These are phyloP conservation scores for Aegle marmelos DNA, from an alignment of 345 rosid genomes.

Conservation along the genomic window DNA sequence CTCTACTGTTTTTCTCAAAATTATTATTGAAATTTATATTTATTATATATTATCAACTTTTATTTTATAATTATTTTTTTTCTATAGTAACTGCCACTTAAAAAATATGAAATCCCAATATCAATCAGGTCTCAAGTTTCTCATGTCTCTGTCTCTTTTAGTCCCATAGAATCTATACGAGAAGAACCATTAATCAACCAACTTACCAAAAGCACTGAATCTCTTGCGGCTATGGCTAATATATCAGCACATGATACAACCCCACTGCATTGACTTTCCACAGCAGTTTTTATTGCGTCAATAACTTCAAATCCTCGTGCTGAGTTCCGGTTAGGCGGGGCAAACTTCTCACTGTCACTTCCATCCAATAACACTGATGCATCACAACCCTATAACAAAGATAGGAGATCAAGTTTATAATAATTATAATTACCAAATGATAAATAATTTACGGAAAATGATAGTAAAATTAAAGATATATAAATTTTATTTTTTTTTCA, in stretches of 20 bases:
- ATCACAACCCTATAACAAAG: slow-evolving; percentile 27
- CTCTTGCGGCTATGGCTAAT: slow-evolving; percentile 67
- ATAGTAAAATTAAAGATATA: too few species aligned
- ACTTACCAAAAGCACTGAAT: slow-evolving; percentile 65
- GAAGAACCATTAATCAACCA: slow-evolving; percentile 5
- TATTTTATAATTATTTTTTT: too few species aligned
- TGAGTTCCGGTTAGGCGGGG: slow-evolving; percentile 14
- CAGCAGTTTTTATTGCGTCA: slow-evolving; percentile 50
- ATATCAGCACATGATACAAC: slow-evolving; percentile 77
- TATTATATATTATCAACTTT: too few species aligned
- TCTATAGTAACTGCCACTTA: too few species aligned
- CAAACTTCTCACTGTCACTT: slow-evolving; percentile 22
- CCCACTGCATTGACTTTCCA: slow-evolving; percentile 66
- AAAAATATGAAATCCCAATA: too few species aligned
- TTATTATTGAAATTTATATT: too few species aligned
- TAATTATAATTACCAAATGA: not conserved
- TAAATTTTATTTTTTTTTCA: too few species aligned
- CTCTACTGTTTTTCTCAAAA: too few species aligned
- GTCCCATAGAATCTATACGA: not conserved
- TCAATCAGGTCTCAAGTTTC: too few species aligned
- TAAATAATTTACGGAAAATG: not conserved
- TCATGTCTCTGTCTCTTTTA: too few species aligned
- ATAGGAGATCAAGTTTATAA: not conserved
- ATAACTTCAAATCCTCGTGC: slow-evolving; percentile 32
- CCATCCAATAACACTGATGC: slow-evolving; percentile 31